Conservation (phyloP, 2,329 filamentous ascomycete genomes). For the Penicillium sp. region DNA sequence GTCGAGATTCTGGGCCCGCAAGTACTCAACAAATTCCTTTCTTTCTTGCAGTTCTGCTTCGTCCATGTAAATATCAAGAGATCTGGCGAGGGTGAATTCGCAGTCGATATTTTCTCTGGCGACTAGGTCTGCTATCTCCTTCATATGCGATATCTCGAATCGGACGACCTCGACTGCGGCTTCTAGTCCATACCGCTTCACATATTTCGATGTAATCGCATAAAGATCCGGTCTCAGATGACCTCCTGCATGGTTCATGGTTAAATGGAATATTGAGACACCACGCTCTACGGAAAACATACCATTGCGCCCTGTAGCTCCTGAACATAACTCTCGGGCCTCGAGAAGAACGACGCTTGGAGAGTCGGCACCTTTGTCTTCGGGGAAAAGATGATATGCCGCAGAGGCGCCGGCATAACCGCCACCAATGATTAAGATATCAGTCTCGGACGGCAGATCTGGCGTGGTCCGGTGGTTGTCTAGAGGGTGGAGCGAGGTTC, state of each 20-base stretch:
- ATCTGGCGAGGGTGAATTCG: slow-evolving; percentile 45
- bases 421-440: slow-evolving; percentile 53
- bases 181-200: slow-evolving; percentile 37
- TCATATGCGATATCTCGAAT: slow-evolving; percentile 48
- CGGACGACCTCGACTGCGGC: slow-evolving; percentile 42
- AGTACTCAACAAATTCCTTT: slow-evolving; percentile 29
- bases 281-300: background rate
- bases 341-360: slow-evolving; percentile 42
- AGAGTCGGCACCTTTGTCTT: slow-evolving; percentile 11
- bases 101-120: slow-evolving; percentile 49
- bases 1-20: slow-evolving; percentile 29
- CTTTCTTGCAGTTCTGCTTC: slow-evolving; percentile 31
- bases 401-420: slow-evolving; percentile 51
- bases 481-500: background rate
- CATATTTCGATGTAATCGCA: slow-evolving; percentile 38
- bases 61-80: slow-evolving; percentile 46
- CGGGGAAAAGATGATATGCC: slow-evolving; percentile 44
- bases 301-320: slow-evolving; percentile 50
- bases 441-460: slow-evolving; percentile 18
- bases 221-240: slow-evolving; percentile 49
- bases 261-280: background rate
- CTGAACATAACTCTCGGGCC: slow-evolving; percentile 44
- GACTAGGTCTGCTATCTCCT: slow-evolving; percentile 43
- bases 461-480: background rate
- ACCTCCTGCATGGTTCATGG: slow-evolving; percentile 26